These are phyloP conservation scores for Puccinia sorghi DNA, from an alignment of 1,284 basidiomycete species.

Conservation along the genomic window DNA sequence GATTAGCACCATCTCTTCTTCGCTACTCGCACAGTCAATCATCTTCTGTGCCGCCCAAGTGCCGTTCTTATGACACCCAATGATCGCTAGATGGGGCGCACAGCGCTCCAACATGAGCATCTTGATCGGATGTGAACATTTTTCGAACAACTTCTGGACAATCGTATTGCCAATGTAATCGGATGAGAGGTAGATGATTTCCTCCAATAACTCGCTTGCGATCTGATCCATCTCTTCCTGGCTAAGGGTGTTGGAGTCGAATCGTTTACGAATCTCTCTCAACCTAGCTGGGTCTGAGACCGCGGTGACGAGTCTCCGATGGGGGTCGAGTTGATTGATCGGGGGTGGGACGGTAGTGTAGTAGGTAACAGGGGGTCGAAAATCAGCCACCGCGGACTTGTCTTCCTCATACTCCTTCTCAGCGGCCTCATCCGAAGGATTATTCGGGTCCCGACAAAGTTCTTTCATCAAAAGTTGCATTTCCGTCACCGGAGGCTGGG, in stretches of 20 bases:
- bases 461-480: conserved; percentile 45
- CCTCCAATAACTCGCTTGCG: conserved; percentile 83
- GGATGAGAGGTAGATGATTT: conserved; percentile 77
- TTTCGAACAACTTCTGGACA: conserved; percentile 73
- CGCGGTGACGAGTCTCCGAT: conserved; percentile 61
- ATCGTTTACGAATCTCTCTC: conserved; percentile 86
- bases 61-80: conserved; percentile 98
- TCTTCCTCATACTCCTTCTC: conserved; percentile 34
- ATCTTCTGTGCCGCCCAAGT: conserved; percentile 99
- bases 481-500: conserved; percentile 34
- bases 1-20: conserved; percentile 82
- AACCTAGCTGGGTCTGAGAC: conserved; percentile 90
- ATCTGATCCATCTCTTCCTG: conserved; percentile 86
- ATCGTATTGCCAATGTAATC: conserved; percentile 99
- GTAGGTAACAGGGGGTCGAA: conserved; percentile 84
- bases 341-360: conserved; percentile 84
- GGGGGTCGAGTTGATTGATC: conserved; percentile 57
- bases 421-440: neutral
- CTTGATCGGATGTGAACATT: conserved; percentile 73
- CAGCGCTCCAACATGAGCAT: conserved; percentile 90
- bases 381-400: conserved; percentile 63
- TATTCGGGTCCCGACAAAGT: conserved; percentile 14
- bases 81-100: conserved; percentile 90
- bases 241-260: conserved; percentile 77
- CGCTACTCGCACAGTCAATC: conserved; percentile 88